phyloP scores from a whole-genome alignment of 106 monocot species.

The Acorus calamus region DNA sequence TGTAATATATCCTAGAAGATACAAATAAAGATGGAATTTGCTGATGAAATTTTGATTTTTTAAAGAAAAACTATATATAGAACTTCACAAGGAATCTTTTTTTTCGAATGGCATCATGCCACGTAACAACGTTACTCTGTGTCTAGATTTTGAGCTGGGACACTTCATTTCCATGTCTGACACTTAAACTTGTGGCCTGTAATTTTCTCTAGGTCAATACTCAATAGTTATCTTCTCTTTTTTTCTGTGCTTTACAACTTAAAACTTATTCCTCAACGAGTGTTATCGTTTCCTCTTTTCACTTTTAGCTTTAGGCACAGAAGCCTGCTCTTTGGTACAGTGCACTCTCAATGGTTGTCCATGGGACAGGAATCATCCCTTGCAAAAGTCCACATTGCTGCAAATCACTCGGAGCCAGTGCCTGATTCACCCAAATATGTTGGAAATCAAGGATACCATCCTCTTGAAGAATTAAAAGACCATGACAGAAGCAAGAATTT shows the following conservation, averaged over 20 bases:
- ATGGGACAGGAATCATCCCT: slow-evolving; percentile 17
- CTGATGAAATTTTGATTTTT: too few species aligned
- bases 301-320: slow-evolving; percentile 35
- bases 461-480: slow-evolving; percentile 72
- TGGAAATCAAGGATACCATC: slow-evolving; percentile 50
- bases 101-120: too few species aligned
- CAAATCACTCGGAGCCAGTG: slow-evolving; percentile 61
- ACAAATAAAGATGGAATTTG: too few species aligned
- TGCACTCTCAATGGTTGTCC: slow-evolving; percentile 26
- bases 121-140: too few species aligned
- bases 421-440: slow-evolving; percentile 47
- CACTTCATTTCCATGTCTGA: too few species aligned
- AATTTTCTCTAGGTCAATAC: too few species aligned
- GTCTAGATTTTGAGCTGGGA: too few species aligned
- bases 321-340: slow-evolving; percentile 28
- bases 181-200: too few species aligned
- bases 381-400: slow-evolving; percentile 55
- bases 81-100: too few species aligned
- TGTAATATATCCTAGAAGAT: too few species aligned
- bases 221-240: not conserved
- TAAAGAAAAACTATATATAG: too few species aligned
- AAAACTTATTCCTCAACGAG: not conserved
- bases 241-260: not conserved
- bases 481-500: slow-evolving; percentile 32
- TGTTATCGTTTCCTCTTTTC: not conserved